phyloP scores from a whole-genome alignment of 2,329 filamentous ascomycete genomes.

The Colletotrichum coccodes region DNA sequence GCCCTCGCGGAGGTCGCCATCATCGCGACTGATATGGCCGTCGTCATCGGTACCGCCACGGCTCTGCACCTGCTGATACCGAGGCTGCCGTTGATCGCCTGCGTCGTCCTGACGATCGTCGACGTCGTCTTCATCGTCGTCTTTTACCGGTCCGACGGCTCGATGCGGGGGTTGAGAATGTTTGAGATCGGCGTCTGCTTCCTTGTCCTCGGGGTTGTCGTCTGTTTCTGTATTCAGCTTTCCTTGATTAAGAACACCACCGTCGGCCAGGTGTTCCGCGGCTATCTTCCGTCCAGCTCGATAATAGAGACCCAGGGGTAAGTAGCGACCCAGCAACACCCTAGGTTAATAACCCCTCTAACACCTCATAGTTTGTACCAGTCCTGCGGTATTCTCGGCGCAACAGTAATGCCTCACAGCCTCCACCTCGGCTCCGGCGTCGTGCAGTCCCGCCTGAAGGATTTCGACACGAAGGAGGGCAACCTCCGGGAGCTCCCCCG shows the following conservation, averaged over 20 bases:
- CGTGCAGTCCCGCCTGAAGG: slow-evolving; percentile 72
- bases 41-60: slow-evolving; percentile 79
- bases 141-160: slow-evolving; percentile 70
- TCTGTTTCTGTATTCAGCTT: slow-evolving; percentile 77
- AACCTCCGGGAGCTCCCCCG: slow-evolving; percentile 43
- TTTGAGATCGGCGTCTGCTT: slow-evolving; percentile 73
- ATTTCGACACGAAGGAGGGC: slow-evolving; percentile 70
- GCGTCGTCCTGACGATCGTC: slow-evolving; percentile 73
- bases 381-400: slow-evolving; percentile 80
- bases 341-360: slow-evolving; percentile 30
- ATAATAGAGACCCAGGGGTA: slow-evolving; percentile 67
- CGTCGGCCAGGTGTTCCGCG: slow-evolving; percentile 69
- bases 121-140: slow-evolving; percentile 75
- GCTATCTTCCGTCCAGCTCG: slow-evolving; percentile 72
- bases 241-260: slow-evolving; percentile 66
- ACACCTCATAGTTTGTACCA: slow-evolving; percentile 61
- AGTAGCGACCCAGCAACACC: slow-evolving; percentile 21
- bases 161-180: slow-evolving; percentile 66
- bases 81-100: slow-evolving; percentile 71
- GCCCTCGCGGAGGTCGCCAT: slow-evolving; percentile 73
- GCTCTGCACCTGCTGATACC: slow-evolving; percentile 74
- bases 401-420: slow-evolving; percentile 80
- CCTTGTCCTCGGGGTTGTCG: slow-evolving; percentile 72
- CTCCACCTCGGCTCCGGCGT: slow-evolving; percentile 76
- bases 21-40: slow-evolving; percentile 77